Evolutionary conservation across 1,139 yeast genomes (phyloP), one percentile per base, ranked within the genome.

Genomic region (Pichia sp.): DNA sequence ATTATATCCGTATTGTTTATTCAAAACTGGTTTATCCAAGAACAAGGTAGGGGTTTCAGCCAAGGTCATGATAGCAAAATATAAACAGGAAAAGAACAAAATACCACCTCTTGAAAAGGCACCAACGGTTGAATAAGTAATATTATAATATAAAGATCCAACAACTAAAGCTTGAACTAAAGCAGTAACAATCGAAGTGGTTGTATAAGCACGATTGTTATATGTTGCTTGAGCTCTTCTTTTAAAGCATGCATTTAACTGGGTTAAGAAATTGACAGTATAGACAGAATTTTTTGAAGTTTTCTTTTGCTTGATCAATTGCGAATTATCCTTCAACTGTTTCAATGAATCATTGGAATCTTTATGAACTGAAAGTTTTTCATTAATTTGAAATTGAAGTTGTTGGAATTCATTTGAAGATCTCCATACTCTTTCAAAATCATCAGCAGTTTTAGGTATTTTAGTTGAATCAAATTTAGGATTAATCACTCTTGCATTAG

Each of bases 181-280:
- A 5, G 73, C 58, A 20, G 77, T 76, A 26, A 80, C 72, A 18
- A 63, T 57, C 15, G 69, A 57, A 45, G 72, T 73, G 3, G 72
- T 68, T 0, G 80, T 69, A 51, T 70, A 77, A 3, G 75, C 67
- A 49, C 64, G 68, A 55, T 79, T 77, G 56, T 80, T 79, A 55
- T 65, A 60, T 42, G 73, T 67, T 54, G 71, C 69, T 53, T 76
- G 77, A 48, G 69, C 66, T 32, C 75, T 73, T 63, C 84, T 71
- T n/a, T 53, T 57, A 2, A 69, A 62, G 55, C 77, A 72, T 39
- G 76, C 63, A 47, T 61, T 65, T 45, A 79, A 62, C 63, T 79
- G 83, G 45, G 68, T 67, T 40, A 59, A 50, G 53, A 64, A 76
- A 22, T 70, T 69, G 20, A 74, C 65, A 20, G 79, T 76, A 56